Evolutionary conservation across 2,329 filamentous ascomycete species (phyloP), one percentile per base, ranked within the genome.

Genomic region (Cryphonectria nitschkei): DNA sequence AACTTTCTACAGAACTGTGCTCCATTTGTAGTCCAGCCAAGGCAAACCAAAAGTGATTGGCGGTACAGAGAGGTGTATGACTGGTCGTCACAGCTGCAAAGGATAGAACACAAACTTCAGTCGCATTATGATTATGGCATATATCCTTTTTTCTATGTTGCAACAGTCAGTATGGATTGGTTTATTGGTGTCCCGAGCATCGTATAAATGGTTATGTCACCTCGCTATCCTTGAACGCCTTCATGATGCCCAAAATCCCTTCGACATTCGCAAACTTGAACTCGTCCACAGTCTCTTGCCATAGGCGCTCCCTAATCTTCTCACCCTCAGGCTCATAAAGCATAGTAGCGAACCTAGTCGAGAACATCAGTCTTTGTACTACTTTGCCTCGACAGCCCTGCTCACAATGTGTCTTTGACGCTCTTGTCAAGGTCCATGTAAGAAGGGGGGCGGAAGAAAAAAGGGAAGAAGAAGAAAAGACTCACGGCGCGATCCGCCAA

Each of bases 401-500:
- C 14, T 14, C 1, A 7, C 14, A 11, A 56, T 14, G 14, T 19
- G 37, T 19, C 5, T 19, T 46, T 46, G 13, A 19, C 34, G 34
- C 34, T 34, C 34, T 6, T 34, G 34, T 34, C 34, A 26, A 26
- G 26, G 26, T 26, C 26, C 26, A 26, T 26, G 1, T 26, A 26
- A 26, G 26, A 26, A 26, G 26, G 26, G 26, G 26, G 26, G 26
- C 26, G 26, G 26, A 26, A 19, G 9, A 19, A 46, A 14, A 6
- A 22, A 22, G 22, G 4, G 46, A n/a, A 8, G 9, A 16, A 8
- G 19, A 1, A n/a, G 19, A 22, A 9, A 52, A 52, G 54, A 65
- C 63, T 52, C 37, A 65, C 63, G 63, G 63, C 8, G 63, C 63
- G 14, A 65, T 52, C 19, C 13, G n/a, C 63, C 68, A 70, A 26